Conservation (phyloP, 108 stramenopile genomes). For the Skeletonema potamos region DNA sequence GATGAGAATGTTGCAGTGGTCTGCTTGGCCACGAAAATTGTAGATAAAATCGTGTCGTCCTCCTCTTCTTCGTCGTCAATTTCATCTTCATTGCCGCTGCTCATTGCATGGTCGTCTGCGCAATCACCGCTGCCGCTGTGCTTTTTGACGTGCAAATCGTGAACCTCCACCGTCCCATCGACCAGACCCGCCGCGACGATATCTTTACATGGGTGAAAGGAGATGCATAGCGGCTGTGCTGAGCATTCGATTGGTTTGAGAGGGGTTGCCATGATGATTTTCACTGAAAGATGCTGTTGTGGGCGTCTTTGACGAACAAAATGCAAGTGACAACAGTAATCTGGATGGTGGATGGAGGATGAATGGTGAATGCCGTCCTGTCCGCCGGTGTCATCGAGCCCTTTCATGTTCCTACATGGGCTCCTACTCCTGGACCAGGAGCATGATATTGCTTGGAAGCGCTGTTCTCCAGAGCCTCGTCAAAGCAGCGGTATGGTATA, state of each 20-base stretch:
- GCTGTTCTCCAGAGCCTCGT: no score
- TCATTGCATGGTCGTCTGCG: conserved; percentile 14
- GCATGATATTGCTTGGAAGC: no score
- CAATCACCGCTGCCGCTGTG: neutral
- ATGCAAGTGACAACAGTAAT: no score
- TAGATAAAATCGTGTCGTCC: conserved; percentile 74
- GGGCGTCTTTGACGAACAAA: neutral
- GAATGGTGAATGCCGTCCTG: no score
- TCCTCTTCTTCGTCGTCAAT: conserved; percentile 60
- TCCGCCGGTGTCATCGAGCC: no score
- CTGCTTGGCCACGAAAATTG: conserved; percentile 42
- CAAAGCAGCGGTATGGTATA: no score
- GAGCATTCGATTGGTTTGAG: conserved; percentile 70
- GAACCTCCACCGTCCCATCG: conserved; percentile 83
- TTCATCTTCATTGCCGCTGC: conserved; percentile 13
- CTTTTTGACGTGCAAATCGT: conserved; percentile 49
- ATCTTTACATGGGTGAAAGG: conserved; percentile 67
- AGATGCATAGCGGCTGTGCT: conserved; percentile 78
- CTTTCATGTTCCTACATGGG: no score
- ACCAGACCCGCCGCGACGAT: conserved; percentile 77
- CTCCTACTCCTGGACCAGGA: no score
- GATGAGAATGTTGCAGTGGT: conserved; percentile 17
- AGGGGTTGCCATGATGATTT: conserved; percentile 31
- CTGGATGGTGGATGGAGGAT: no score
- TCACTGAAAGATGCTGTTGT: no score